Percentiles rank a stretch among this genome's conserved stretches.
Evolutionary conservation across 1,139 yeast genomes (phyloP).

Genomic region (Candida neerlandica): DNA sequence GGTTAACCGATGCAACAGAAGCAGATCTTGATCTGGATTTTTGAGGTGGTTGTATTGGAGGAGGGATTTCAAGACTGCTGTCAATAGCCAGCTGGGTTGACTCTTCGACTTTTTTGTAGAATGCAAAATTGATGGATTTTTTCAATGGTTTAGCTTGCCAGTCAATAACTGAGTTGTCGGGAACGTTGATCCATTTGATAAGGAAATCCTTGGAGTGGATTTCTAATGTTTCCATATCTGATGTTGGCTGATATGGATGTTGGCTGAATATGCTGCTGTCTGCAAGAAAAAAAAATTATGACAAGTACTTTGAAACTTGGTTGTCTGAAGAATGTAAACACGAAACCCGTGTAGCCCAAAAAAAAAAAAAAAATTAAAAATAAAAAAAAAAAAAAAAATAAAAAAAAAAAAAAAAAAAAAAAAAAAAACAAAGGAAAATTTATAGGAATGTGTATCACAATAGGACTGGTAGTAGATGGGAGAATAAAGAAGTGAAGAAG

Average conservation of each 20-base stretch:
- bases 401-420: not conserved
- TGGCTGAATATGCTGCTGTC: not conserved
- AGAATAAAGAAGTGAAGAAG: no score
- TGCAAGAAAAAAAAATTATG: not conserved
- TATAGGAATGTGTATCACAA: no score
- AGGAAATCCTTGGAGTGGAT: conserved; percentile 86
- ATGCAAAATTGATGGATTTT: conserved; percentile 73
- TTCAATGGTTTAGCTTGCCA: conserved; percentile 87
- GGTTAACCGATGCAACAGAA: conserved; percentile 43
- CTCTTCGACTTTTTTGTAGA: conserved; percentile 49
- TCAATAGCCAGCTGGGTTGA: conserved; percentile 7
- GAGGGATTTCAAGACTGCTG: conserved; percentile 4
- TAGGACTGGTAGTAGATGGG: no score
- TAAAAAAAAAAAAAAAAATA: not conserved
- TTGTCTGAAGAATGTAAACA: not conserved
- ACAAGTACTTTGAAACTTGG: not conserved
- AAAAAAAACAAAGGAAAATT: not conserved
- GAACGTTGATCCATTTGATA: conserved; percentile 86
- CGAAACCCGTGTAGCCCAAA: not conserved
- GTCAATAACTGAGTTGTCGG: conserved; percentile 63
- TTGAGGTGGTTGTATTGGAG: conserved; percentile 10
- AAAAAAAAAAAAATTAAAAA: not conserved
- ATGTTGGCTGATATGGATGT: not conserved
- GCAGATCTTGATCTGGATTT: conserved; percentile 29
- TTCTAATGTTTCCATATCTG: conserved; percentile 67